These are phyloP conservation scores for Trichophyton mentagrophytes DNA, from an alignment of 2,329 filamentous ascomycete species.

Conservation along the genomic window DNA sequence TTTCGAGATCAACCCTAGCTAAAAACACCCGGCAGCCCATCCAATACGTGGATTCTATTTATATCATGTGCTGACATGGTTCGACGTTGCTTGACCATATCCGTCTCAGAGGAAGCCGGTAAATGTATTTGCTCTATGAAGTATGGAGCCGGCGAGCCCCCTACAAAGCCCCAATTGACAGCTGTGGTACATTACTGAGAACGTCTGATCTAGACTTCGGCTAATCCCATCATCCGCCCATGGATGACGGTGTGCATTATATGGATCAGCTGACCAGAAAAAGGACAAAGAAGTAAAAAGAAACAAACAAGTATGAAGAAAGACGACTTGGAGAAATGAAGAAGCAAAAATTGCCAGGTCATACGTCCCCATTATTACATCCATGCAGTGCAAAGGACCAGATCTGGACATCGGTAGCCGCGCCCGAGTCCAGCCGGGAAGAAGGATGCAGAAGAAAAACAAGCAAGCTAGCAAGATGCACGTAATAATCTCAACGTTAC, in stretches of 20 bases:
- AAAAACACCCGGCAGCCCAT: neutral
- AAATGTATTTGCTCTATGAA: neutral
- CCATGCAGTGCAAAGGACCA: neutral
- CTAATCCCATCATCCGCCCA: neutral
- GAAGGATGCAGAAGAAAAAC: neutral
- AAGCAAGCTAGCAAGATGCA: neutral
- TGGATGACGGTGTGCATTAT: neutral
- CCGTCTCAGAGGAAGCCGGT: neutral
- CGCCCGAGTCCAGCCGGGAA: conserved; percentile 2
- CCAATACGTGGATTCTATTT: conserved; percentile 2
- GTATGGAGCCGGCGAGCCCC: neutral
- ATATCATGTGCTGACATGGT: conserved; percentile 3
- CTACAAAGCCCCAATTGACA: neutral
- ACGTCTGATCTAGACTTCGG: neutral
- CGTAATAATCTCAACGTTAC: neutral
- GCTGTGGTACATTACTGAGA: neutral
- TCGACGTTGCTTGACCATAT: neutral
- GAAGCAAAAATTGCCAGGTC: neutral
- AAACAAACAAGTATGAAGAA: neutral
- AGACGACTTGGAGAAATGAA: neutral
- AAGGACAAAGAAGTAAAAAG: neutral
- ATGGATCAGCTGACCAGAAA: neutral
- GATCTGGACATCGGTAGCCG: neutral
- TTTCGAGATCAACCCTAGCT: neutral
- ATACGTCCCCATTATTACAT: neutral